Evolutionary conservation across 495 filamentous ascomycete genomes (phyloP).

Genomic region (Penicillium crystallinum): DNA sequence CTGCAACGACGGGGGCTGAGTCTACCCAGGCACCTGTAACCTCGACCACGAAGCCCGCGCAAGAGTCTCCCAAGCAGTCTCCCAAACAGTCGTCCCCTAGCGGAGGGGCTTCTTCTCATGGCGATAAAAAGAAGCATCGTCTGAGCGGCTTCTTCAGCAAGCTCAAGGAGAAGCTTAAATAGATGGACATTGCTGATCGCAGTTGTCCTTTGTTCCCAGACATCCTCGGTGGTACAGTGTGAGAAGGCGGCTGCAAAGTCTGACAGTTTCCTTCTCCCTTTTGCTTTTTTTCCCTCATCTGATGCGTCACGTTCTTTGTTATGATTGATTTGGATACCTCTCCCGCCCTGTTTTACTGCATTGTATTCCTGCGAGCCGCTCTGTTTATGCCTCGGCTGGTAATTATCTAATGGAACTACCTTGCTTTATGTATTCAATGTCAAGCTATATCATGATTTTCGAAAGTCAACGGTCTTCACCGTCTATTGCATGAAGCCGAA

Average conservation of each 20-base stretch:
- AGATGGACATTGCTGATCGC: conserved; percentile 7
- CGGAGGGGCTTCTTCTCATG: conserved; percentile 12
- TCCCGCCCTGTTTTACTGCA: conserved; percentile 19
- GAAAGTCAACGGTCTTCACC: not conserved
- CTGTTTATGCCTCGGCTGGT: conserved; percentile 5
- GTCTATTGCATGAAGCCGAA: not conserved
- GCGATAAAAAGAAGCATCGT: conserved; percentile 40
- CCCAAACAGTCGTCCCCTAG: conserved; percentile 13
- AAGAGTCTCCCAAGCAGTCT: conserved; percentile 7
- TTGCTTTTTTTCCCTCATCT: conserved; percentile 5
- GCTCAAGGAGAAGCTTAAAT: conserved; percentile 48
- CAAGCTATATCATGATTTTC: not conserved
- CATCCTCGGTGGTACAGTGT: conserved; percentile 2
- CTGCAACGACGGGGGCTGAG: conserved; percentile 33
- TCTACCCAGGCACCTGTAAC: conserved; percentile 15
- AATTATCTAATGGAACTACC: conserved; percentile 5
- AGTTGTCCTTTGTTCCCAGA: not conserved
- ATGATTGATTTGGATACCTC: conserved; percentile 29
- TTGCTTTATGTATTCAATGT: conserved; percentile 1
- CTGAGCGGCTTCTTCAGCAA: conserved; percentile 45
- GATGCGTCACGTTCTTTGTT: conserved; percentile 7
- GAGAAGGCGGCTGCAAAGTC: not conserved
- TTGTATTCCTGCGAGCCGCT: conserved; percentile 25
- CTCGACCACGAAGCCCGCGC: conserved; percentile 13
- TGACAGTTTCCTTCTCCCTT: not conserved